phyloP scores from a whole-genome alignment of 495 filamentous ascomycete species.

The Tricharina praecox region DNA sequence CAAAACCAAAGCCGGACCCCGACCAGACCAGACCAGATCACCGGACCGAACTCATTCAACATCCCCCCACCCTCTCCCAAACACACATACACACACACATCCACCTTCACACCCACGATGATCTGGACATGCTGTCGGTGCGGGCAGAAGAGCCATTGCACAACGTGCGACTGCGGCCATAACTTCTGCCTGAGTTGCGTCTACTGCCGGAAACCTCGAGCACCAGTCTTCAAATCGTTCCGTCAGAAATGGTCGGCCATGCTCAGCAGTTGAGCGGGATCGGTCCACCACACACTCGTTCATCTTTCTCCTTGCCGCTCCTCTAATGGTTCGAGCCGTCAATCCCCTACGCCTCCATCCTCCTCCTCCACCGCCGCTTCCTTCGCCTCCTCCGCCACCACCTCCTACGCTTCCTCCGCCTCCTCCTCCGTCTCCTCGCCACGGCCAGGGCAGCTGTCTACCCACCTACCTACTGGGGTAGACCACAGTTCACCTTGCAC shows the following conservation, averaged over 20 bases:
- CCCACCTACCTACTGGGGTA: too few relatives aligned
- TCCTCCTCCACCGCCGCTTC: too few relatives aligned
- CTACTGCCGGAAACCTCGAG: slow-evolving; percentile 17
- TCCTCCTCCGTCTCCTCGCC: too few relatives aligned
- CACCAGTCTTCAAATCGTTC: not conserved
- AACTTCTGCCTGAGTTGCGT: slow-evolving; percentile 23
- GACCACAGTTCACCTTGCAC: too few relatives aligned
- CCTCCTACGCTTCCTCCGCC: too few relatives aligned
- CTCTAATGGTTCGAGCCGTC: too few relatives aligned
- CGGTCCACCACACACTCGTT: too few relatives aligned
- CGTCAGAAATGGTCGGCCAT: not conserved
- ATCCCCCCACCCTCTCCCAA: not conserved
- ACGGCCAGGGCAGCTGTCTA: too few relatives aligned
- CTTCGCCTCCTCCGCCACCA: too few relatives aligned
- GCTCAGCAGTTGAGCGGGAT: not conserved
- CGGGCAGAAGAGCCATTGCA: slow-evolving; percentile 22
- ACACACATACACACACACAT: not conserved
- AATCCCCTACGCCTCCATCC: too few relatives aligned
- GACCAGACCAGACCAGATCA: not conserved
- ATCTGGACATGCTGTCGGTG: slow-evolving; percentile 24
- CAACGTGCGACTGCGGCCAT: slow-evolving; percentile 23
- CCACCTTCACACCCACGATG: slow-evolving; percentile 12
- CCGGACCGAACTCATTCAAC: not conserved
- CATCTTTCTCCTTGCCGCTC: too few relatives aligned
- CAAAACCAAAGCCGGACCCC: too few relatives aligned